Evolutionary conservation across 192 early-diverging fungal genomes (phyloP), one percentile per base, ranked within the genome.

Genomic region (Lunasporangiospora selenospora): DNA sequence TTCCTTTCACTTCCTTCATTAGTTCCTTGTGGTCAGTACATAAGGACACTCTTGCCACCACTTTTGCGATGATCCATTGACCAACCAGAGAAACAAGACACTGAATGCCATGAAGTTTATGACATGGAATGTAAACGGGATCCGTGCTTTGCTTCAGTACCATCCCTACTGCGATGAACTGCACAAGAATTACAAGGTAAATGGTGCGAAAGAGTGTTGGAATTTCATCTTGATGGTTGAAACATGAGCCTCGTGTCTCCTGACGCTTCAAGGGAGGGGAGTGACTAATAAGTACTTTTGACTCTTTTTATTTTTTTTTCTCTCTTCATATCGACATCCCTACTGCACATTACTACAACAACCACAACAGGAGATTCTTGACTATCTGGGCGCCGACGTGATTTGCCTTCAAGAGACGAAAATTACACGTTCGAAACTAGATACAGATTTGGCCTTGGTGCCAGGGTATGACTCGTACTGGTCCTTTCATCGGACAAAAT

Each of bases 381-480:
- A 82, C 39, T 49, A 75, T 23, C 75, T 88, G 3, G 59, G 67
- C 21, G 63, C 82, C 13, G 87, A 89, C 55, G 82, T 88, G 36
- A 78, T 85, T 41, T 92, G 93, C 58, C 76, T 93, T 15, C 93
- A 95, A 61, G 93, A 95, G 78, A 84, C 86, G 53, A 95, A 93
- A 66, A 78, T 84, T 39, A 77, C 83, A 4, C 73, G 84, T 2
- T 64, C 77, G 10, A 83, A 83, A 48, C 64, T 91, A 0, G 81
- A 83, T 8, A 41, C 83, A 16, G 83, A 87, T 4, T 36, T 88
- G 11, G 88, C 83, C 0, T 33, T 89, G n/a, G 78, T 90, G 5
- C 81, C 84, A 12, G 88, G 86, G 0, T 92, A 87, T 54, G 82
- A 90, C 43, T 83, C 87, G 6, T 95, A 92, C 70, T 89, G 91